Percentiles rank a stretch among this genome's conserved stretches.
phyloP scores from a whole-genome alignment of 441 rosid genomes.

The Erysimum pusillum region DNA sequence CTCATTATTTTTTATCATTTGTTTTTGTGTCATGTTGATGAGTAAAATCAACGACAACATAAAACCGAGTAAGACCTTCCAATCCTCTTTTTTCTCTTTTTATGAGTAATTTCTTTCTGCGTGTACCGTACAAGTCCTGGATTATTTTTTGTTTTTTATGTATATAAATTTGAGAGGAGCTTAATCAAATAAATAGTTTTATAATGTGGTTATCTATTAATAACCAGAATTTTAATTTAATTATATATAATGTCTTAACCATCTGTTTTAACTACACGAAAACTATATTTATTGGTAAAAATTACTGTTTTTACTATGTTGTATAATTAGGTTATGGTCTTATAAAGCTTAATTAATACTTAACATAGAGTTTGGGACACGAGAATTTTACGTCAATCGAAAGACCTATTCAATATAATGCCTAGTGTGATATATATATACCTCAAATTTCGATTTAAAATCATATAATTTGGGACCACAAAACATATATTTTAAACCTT shows the following conservation, averaged over 20 bases:
- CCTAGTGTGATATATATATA: neutral
- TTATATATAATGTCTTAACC: neutral
- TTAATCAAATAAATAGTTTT: neutral
- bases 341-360: neutral
- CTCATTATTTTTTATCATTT: slow-evolving; percentile 38
- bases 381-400: neutral
- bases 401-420: neutral
- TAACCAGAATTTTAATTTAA: neutral
- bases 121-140: slow-evolving; percentile 39
- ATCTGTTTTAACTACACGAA: neutral
- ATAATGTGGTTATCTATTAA: neutral
- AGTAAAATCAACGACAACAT: slow-evolving; percentile 51
- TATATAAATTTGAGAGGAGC: neutral
- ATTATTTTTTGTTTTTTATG: neutral
- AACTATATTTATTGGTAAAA: neutral
- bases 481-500: neutral
- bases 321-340: neutral
- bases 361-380: neutral
- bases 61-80: slow-evolving; percentile 39
- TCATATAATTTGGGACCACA: neutral
- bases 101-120: slow-evolving; percentile 23
- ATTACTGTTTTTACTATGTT: neutral
- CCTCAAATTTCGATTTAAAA: neutral
- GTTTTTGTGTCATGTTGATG: slow-evolving; percentile 38
- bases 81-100: slow-evolving; percentile 13